phyloP scores from a whole-genome alignment of 257 asterid species.

The Lavandula angustifolia region DNA sequence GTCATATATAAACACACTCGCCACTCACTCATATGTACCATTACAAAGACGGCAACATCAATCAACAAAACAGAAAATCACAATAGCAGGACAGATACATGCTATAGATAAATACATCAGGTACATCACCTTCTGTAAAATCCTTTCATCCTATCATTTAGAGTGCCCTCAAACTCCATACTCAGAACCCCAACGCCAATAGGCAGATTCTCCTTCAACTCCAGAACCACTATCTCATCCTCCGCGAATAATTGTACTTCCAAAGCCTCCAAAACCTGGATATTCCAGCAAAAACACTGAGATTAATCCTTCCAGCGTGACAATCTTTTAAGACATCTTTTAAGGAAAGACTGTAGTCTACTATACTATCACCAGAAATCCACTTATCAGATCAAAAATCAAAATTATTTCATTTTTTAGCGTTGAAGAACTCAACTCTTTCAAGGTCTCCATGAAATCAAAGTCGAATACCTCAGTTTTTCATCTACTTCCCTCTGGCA shows the following conservation, averaged over 20 bases:
- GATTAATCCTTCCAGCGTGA: not conserved
- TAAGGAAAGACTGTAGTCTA: not conserved
- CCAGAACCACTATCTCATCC: constrained; percentile 73
- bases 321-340: not conserved
- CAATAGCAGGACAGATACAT: constrained; percentile 13
- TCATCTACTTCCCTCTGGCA: not conserved
- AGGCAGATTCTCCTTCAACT: constrained; percentile 71
- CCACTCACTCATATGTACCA: not conserved
- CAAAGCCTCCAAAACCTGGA: constrained; percentile 53
- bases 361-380: not conserved
- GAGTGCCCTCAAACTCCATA: constrained; percentile 71
- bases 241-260: constrained; percentile 58
- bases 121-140: constrained; percentile 75
- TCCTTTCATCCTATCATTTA: constrained; percentile 95
- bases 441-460: too few species aligned
- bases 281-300: not conserved
- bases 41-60: not conserved
- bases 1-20: not conserved
- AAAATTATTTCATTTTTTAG: not conserved
- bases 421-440: not conserved
- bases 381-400: constrained; percentile 8
- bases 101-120: not conserved
- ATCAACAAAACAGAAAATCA: not conserved
- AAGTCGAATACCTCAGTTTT: not conserved
- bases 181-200: constrained; percentile 66